Conservation (phyloP, 306 rosid genomes). For the Crotalaria pallida region DNA sequence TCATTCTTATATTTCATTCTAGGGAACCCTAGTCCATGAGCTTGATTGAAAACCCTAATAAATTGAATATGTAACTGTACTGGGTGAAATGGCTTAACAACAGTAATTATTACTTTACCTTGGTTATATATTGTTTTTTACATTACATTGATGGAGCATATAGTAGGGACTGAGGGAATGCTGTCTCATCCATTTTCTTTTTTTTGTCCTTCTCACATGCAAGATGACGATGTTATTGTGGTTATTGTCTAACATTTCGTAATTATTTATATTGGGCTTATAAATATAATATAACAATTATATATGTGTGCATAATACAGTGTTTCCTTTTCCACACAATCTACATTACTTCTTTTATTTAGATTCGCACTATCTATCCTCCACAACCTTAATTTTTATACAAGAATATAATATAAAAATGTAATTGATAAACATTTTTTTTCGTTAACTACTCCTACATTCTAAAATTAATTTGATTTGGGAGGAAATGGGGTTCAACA, state of each 20-base stretch:
- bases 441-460: neutral
- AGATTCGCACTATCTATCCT: conserved; percentile 20
- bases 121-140: neutral
- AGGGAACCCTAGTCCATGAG: no score
- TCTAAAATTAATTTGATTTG: neutral
- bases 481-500: neutral
- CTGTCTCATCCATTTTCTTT: neutral
- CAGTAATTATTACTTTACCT: neutral
- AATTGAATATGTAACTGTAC: neutral
- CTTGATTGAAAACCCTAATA: conserved; percentile 41
- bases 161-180: conserved; percentile 16
- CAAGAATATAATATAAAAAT: neutral
- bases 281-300: no score
- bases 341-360: conserved; percentile 23
- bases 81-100: neutral
- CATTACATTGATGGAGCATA: neutral
- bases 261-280: neutral
- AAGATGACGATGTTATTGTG: conserved; percentile 26
- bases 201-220: conserved; percentile 28
- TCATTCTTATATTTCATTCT: conserved; percentile 5
- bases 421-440: neutral
- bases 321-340: conserved; percentile 25
- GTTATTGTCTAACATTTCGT: conserved; percentile 12
- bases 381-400: neutral
- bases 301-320: no score